Percentiles rank a stretch among this genome's conserved stretches.
phyloP scores from a whole-genome alignment of 768 basidiomycete genomes.

The Fomitopsis pulvina region DNA sequence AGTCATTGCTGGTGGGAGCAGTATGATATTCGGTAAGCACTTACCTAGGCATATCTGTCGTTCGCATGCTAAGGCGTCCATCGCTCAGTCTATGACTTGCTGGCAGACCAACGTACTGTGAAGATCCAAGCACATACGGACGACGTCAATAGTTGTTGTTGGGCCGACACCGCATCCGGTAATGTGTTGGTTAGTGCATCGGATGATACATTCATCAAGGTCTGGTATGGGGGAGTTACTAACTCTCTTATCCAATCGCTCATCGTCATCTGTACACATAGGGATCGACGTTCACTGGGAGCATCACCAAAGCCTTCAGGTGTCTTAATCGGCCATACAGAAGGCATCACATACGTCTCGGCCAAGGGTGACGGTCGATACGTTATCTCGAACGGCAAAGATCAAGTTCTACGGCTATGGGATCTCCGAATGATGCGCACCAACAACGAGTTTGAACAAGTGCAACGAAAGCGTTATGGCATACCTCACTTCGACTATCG shows the following conservation, averaged over 20 bases:
- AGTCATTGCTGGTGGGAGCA: constrained; percentile 86
- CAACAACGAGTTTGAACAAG: constrained; percentile 57
- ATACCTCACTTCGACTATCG: constrained; percentile 73
- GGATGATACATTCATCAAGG: constrained; percentile 91
- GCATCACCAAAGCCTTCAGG: constrained; percentile 73
- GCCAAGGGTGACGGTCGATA: constrained; percentile 97
- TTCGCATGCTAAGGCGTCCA: not conserved
- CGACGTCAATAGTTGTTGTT: constrained; percentile 94
- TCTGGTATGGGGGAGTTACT: constrained; percentile 61
- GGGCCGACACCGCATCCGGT: constrained; percentile 89
- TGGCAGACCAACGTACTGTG: constrained; percentile 71
- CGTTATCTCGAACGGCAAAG: constrained; percentile 93
- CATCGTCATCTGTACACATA: constrained; percentile 16
- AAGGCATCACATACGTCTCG: constrained; percentile 91
- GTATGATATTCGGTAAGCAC: constrained; percentile 62
- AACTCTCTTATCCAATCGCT: not conserved
- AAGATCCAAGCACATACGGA: constrained; percentile 82
- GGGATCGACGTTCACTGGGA: constrained; percentile 46
- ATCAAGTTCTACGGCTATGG: constrained; percentile 88
- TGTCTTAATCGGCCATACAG: constrained; percentile 90
- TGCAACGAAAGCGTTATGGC: constrained; percentile 46
- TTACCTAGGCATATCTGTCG: not conserved
- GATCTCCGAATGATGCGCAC: constrained; percentile 90
- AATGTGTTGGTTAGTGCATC: constrained; percentile 95
- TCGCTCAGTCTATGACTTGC: constrained; percentile 81